A percentile compares a stretch with the other conserved stretches of the same genome.
These are phyloP conservation scores for Salvia sclarea DNA, from an alignment of 305 asterid species.

Conservation along the genomic window DNA sequence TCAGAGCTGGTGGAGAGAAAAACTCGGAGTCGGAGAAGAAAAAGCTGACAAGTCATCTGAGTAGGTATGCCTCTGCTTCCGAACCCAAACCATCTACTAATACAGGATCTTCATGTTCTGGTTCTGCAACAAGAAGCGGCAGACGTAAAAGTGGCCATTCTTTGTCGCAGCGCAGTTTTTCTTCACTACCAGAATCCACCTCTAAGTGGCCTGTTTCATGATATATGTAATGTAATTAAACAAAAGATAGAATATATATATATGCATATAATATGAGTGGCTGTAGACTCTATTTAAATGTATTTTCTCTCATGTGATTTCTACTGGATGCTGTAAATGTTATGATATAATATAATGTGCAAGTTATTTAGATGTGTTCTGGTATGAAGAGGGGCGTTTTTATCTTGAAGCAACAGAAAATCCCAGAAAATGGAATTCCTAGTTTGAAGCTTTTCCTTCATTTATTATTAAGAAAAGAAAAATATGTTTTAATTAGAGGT, in stretches of 20 bases:
- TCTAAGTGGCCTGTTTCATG: constrained; percentile 15
- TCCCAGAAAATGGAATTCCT: no score
- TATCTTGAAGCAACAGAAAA: no score
- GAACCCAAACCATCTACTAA: constrained; percentile 25
- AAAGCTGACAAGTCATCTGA: constrained; percentile 55
- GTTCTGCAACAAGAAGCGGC: constrained; percentile 36
- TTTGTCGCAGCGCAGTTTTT: constrained; percentile 21
- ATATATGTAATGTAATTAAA: constrained; percentile 1
- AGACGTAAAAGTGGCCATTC: constrained; percentile 38
- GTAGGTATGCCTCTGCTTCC: constrained; percentile 46
- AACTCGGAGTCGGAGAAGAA: constrained; percentile 43
- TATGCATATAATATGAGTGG: not conserved
- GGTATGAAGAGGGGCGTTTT: no score
- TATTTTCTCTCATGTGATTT: constrained; percentile 3
- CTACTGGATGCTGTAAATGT: not conserved
- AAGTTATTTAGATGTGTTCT: no score
- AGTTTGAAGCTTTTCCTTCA: no score
- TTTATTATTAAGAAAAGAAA: no score
- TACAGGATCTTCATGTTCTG: constrained; percentile 27
- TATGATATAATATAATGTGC: not conserved
- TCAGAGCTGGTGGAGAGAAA: constrained; percentile 47
- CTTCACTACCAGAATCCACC: constrained; percentile 21
- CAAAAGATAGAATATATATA: constrained; percentile 3
- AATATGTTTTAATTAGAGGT: no score
- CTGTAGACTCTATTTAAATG: not conserved